Conservation (phyloP, 495 filamentous ascomycete species). For the Neurospora sp. region DNA sequence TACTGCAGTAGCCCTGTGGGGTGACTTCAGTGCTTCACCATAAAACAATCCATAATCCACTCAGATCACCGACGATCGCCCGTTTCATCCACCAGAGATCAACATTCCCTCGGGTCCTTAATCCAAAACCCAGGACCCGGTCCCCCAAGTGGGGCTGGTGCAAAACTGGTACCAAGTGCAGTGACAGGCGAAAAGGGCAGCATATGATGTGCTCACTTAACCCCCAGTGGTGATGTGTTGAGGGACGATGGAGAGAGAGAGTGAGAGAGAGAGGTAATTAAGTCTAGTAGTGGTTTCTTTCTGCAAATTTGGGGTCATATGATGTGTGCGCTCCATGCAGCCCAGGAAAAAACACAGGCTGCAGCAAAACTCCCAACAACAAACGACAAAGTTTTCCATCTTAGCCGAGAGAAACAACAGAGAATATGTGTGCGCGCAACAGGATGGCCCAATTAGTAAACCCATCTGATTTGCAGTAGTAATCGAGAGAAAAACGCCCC, state of each 20-base stretch:
- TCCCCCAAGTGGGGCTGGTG: neutral
- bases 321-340: conserved; percentile 1
- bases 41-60: neutral
- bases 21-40: neutral
- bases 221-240: neutral
- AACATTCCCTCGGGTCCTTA: neutral
- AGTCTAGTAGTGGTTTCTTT: conserved; percentile 3
- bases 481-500: conserved; percentile 1
- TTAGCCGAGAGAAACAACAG: neutral
- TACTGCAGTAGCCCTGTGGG: neutral
- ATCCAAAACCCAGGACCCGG: neutral
- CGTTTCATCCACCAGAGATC: neutral
- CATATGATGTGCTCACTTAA: neutral
- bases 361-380: neutral
- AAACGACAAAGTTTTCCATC: neutral
- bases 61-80: neutral
- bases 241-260: neutral
- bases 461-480: conserved; percentile 1
- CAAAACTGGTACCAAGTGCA: neutral
- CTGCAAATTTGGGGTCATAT: conserved; percentile 1
- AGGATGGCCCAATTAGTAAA: neutral
- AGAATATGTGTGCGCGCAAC: neutral
- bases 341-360: neutral
- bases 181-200: neutral
- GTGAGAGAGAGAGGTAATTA: neutral